Evolutionary conservation across 2,329 filamentous ascomycete species (phyloP).

Genomic region (Colletotrichum tropicale): DNA sequence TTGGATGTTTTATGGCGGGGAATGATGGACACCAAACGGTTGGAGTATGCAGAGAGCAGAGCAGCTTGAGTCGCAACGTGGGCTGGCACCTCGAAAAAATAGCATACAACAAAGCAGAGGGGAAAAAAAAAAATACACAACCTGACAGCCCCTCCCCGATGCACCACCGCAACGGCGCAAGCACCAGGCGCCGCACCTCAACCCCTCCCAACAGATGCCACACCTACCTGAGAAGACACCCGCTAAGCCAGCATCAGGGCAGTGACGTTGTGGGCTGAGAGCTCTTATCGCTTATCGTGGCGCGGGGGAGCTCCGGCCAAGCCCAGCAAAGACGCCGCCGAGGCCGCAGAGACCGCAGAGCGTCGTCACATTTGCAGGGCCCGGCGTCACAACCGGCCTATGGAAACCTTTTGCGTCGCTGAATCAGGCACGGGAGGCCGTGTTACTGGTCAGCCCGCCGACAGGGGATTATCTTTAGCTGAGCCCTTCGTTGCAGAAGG

Average conservation of each 20-base stretch:
- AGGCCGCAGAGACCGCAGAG: neutral
- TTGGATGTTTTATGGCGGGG: slow-evolving; percentile 10
- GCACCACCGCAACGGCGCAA: neutral
- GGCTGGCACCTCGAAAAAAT: neutral
- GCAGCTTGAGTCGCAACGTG: neutral
- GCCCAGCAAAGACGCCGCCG: neutral
- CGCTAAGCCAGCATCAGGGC: neutral
- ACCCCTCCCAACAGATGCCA: slow-evolving; percentile 9
- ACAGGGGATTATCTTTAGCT: neutral
- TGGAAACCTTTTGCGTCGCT: slow-evolving; percentile 9
- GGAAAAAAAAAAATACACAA: neutral
- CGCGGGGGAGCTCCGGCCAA: slow-evolving; percentile 20
- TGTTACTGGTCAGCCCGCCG: slow-evolving; percentile 5
- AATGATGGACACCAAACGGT: neutral
- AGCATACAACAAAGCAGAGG: neutral
- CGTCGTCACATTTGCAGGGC: slow-evolving; percentile 4
- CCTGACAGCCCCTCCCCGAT: neutral
- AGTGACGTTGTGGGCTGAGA: slow-evolving; percentile 15
- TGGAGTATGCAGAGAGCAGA: neutral
- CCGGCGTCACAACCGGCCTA: neutral
- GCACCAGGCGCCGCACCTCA: neutral
- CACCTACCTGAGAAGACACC: neutral
- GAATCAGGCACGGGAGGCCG: neutral
- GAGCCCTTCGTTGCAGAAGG: neutral
- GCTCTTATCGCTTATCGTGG: slow-evolving; percentile 21